Conservation (phyloP, 2,329 filamentous ascomycete species). For the Sclerotiophoma versabilis region DNA sequence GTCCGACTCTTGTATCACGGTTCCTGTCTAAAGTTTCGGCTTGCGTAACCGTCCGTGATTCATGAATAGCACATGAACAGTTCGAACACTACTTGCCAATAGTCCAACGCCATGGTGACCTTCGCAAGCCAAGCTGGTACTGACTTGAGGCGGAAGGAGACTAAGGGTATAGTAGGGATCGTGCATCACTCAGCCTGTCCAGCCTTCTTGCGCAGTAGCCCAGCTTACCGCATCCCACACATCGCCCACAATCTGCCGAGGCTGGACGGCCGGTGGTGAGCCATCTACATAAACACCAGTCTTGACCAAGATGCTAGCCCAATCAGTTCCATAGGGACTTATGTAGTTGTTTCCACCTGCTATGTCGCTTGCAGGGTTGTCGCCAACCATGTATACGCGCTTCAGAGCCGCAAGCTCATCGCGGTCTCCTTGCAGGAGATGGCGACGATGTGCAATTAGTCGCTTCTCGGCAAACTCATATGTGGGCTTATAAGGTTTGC, state of each 20-base stretch:
- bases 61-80: too few relatives aligned
- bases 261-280: constrained; percentile 64
- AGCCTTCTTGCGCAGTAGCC: constrained; percentile 66
- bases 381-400: constrained; percentile 90
- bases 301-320: constrained; percentile 78
- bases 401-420: constrained; percentile 59
- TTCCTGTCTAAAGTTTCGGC: background rate
- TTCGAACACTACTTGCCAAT: background rate
- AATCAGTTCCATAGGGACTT: constrained; percentile 72
- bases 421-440: constrained; percentile 50
- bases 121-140: too few relatives aligned
- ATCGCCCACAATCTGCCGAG: constrained; percentile 72
- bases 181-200: constrained; percentile 22
- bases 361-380: constrained; percentile 82
- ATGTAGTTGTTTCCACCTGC: constrained; percentile 80
- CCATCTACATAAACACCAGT: constrained; percentile 77
- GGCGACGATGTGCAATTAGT: constrained; percentile 66
- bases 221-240: constrained; percentile 79
- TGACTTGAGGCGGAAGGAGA: background rate
- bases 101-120: background rate
- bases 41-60: too few relatives aligned
- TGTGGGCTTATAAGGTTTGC: constrained; percentile 80
- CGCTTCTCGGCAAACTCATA: constrained; percentile 85
- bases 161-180: background rate
- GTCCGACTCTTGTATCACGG: background rate